These are phyloP conservation scores for Fusarium tjaetaba DNA, from an alignment of 2,329 filamentous ascomycete species.

Conservation along the genomic window DNA sequence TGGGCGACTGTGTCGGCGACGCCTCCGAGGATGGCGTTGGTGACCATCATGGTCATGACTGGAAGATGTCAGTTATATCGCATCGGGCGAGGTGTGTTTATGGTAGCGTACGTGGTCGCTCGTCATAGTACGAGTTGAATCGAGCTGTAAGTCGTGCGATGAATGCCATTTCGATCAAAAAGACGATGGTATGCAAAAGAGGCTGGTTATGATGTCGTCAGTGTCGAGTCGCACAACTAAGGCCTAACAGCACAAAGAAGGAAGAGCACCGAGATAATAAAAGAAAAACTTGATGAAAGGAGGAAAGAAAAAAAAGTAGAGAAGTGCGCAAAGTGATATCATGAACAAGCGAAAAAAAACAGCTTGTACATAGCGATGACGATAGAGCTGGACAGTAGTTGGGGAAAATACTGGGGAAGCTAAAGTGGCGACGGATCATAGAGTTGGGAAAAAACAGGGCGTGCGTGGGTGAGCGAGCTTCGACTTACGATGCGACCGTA, in stretches of 20 bases:
- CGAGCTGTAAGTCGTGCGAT: constrained; percentile 83
- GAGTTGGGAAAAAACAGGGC: constrained; percentile 25
- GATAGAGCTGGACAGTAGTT: constrained; percentile 14
- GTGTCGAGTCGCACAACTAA: constrained; percentile 35
- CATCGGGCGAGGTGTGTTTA: not conserved
- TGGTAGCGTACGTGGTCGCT: constrained; percentile 75
- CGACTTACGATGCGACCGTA: constrained; percentile 37
- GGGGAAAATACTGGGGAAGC: constrained; percentile 30
- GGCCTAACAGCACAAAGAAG: constrained; percentile 5
- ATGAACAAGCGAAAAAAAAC: constrained; percentile 3
- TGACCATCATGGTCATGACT: constrained; percentile 99
- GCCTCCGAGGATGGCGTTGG: constrained; percentile 93
- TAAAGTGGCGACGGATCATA: constrained; percentile 39
- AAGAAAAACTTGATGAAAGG: not conserved
- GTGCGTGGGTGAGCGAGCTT: not conserved
- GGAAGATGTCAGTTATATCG: constrained; percentile 21
- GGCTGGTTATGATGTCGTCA: constrained; percentile 67
- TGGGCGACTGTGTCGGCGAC: constrained; percentile 97
- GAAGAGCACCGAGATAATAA: not conserved
- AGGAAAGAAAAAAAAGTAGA: not conserved
- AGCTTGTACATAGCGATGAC: constrained; percentile 14
- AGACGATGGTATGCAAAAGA: constrained; percentile 83
- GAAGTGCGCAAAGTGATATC: not conserved
- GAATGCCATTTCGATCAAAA: constrained; percentile 89
- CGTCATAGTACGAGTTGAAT: constrained; percentile 94